These are phyloP conservation scores for Diaporthe sp. DNA, from an alignment of 2,329 filamentous ascomycete species.

Conservation along the genomic window DNA sequence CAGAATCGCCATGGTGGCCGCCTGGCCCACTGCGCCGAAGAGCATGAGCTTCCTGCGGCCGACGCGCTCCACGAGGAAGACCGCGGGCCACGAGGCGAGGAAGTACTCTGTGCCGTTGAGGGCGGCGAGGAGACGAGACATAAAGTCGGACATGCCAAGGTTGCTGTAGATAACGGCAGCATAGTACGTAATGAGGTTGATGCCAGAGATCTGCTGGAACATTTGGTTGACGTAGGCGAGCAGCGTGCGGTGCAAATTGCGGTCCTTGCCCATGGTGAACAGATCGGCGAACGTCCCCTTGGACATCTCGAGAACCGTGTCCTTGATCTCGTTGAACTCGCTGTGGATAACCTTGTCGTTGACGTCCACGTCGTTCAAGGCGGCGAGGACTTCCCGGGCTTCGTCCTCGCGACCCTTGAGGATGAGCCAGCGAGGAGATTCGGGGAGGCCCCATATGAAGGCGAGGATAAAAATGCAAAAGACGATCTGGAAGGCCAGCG, in stretches of 20 bases:
- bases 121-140: constrained; percentile 70
- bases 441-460: constrained; percentile 66
- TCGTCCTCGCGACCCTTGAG: constrained; percentile 59
- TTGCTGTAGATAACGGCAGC: constrained; percentile 41
- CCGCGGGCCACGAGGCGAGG: constrained; percentile 70
- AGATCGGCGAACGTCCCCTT: constrained; percentile 43
- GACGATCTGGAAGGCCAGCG: constrained; percentile 69
- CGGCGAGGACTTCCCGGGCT: constrained; percentile 58
- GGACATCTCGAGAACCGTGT: constrained; percentile 74
- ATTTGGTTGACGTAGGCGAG: constrained; percentile 43
- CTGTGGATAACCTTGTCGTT: constrained; percentile 68
- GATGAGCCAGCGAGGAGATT: constrained; percentile 63
- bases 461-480: constrained; percentile 71
- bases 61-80: constrained; percentile 74
- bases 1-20: constrained; percentile 75
- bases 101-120: constrained; percentile 65
- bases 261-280: constrained; percentile 42
- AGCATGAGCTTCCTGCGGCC: constrained; percentile 80
- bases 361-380: constrained; percentile 54
- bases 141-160: constrained; percentile 65
- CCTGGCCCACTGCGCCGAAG: constrained; percentile 75
- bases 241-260: constrained; percentile 44
- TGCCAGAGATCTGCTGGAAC: constrained; percentile 45
- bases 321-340: constrained; percentile 66
- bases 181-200: constrained; percentile 50